Base-by-base conservation (phyloP, 352 stramenopile species). In the Sclerospora graminicola region DNA sequence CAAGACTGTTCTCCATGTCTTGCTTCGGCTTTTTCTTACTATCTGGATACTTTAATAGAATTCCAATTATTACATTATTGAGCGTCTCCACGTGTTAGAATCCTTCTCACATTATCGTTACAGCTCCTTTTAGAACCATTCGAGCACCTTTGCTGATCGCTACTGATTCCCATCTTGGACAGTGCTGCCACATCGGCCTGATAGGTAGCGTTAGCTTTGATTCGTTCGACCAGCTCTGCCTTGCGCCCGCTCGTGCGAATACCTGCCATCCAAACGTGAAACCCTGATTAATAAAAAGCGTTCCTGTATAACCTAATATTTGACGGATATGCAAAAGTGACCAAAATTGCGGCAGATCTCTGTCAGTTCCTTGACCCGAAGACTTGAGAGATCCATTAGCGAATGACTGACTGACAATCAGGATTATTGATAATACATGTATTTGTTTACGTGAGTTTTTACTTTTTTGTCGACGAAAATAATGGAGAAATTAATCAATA, bases 281-380 rank as follows among this genome's bases (percentile, higher is more conserved):
- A 19, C n/a, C 30, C 8, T 35, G 9, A 33, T 35, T 19, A 19
- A 9, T 35, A 27, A 6, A n/a, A 21, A 14, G 13, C 15, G 26
- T 9, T 27, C 34, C 34, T 26, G 7, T 40, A 5, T 14, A 29
- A 16, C 14, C 10, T 13, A 40, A 27, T 40, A 40, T 14, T 40
- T 9, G 20, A 31, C 13, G 28, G 13, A 30, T 20, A 20, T 19
- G 27, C 1, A 16, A 34, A 26, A 72, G 67, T 41, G 38, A 86
- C 74, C 69, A 20, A 80, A 67, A 5, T 63, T 71, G 54, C 82
- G 82, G 69, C 77, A 89, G 43, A 89, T 81, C 33, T 87, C 74
- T 6, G 63, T 60, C n/a, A 89, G 72, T n/a, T 89, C 77, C 43
- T 87, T 89, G 16, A 89, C 67, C 35, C 77, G 77, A 20, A 89